Conservation (phyloP, 371 early-diverging fungal genomes). For the Gilbertella persicaria region DNA sequence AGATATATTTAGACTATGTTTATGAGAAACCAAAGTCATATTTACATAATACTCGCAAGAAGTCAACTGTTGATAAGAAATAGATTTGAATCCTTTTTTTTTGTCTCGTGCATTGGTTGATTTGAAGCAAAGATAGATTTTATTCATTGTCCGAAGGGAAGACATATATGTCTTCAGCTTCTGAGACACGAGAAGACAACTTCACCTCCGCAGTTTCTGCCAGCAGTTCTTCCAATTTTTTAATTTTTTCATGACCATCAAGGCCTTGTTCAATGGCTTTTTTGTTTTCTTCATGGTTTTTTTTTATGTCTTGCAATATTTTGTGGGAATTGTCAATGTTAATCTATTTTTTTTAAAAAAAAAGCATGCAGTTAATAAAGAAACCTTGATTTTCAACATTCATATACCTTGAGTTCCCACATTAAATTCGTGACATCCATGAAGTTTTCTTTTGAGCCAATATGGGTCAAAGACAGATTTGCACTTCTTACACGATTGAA, state of each 20-base stretch:
- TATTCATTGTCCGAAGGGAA: no score
- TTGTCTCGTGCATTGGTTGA: no score
- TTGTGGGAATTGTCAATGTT: constrained; percentile 18
- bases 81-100: no score
- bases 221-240: constrained; percentile 9
- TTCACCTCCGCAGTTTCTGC: constrained; percentile 21
- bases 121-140: no score
- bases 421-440: constrained; percentile 16
- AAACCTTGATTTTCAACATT: constrained; percentile 12
- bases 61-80: no score
- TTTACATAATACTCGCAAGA: no score
- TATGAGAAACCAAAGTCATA: no score
- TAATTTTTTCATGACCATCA: constrained; percentile 7
- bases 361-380: constrained; percentile 13
- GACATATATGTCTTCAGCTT: constrained; percentile 19
- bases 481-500: constrained; percentile 10
- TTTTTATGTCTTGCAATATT: constrained; percentile 21
- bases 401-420: constrained; percentile 20
- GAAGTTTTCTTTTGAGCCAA: constrained; percentile 8
- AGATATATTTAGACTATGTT: no score
- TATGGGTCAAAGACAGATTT: constrained; percentile 10
- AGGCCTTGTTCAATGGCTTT: constrained; percentile 6
- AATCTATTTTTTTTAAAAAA: constrained; percentile 11
- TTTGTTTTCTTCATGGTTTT: constrained; percentile 16
- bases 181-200: constrained; percentile 17